Percentiles rank a stretch among this genome's conserved stretches.
Evolutionary conservation across 139 green algal genomes (phyloP).

Genomic region (Nannochloris sp.): DNA sequence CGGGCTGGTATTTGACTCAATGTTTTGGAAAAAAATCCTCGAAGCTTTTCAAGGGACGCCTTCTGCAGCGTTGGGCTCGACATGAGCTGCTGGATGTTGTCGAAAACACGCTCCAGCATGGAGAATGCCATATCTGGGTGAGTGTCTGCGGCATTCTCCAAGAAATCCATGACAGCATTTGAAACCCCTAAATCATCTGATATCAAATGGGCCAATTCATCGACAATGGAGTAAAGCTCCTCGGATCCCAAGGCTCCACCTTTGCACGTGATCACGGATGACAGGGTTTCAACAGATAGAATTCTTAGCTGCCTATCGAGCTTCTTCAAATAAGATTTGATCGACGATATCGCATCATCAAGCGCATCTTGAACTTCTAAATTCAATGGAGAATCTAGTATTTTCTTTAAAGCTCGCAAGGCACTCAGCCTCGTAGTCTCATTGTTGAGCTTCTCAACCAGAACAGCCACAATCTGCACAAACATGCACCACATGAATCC

Average conservation of each 20-base stretch:
- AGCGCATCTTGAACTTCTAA: conserved; percentile 37
- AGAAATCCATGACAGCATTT: conserved; percentile 53
- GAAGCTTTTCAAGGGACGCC: too few relatives aligned
- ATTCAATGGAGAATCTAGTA: conserved; percentile 53
- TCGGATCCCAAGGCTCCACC: conserved; percentile 8
- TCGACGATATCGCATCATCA: conserved; percentile 41
- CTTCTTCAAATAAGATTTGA: conserved; percentile 89
- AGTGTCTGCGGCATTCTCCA: conserved; percentile 15
- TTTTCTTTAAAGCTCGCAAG: conserved; percentile 63
- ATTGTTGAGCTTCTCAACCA: conserved; percentile 84
- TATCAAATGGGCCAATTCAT: conserved; percentile 49
- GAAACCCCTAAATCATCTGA: conserved; percentile 77
- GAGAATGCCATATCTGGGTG: too few relatives aligned
- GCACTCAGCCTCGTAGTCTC: conserved; percentile 83
- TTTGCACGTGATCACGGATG: conserved; percentile 18
- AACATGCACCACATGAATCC: background rate
- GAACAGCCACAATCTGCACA: conserved; percentile 39
- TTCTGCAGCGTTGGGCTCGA: too few relatives aligned
- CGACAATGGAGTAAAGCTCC: conserved; percentile 11
- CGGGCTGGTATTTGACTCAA: too few relatives aligned
- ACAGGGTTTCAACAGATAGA: conserved; percentile 54
- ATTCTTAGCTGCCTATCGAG: conserved; percentile 73
- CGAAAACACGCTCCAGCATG: too few relatives aligned
- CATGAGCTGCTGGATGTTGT: too few relatives aligned
- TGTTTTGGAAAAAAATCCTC: too few relatives aligned